phyloP scores from a whole-genome alignment of 2,329 filamentous ascomycete genomes.

The Phyllosticta citriasiana region DNA sequence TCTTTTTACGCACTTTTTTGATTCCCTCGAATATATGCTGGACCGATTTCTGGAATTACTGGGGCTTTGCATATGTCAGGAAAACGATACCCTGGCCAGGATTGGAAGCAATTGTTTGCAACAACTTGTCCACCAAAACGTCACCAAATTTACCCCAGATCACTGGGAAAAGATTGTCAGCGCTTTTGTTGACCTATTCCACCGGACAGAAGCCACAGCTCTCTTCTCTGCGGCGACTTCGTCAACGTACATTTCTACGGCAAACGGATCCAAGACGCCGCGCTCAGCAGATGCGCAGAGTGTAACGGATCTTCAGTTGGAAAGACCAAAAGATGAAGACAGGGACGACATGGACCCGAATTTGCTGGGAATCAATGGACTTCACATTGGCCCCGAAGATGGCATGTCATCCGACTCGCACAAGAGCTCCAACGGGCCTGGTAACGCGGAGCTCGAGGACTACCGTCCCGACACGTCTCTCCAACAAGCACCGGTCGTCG shows the following conservation, averaged over 20 bases:
- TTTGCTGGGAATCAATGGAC: constrained; percentile 36
- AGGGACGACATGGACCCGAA: constrained; percentile 22
- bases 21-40: constrained; percentile 92
- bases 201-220: constrained; percentile 86
- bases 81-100: constrained; percentile 95
- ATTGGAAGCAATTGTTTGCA: constrained; percentile 98
- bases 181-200: constrained; percentile 92
- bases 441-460: constrained; percentile 59
- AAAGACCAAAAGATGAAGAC: constrained; percentile 20
- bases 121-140: constrained; percentile 92
- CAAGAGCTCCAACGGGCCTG: constrained; percentile 25
- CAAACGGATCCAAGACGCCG: constrained; percentile 29
- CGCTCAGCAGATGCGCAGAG: constrained; percentile 18
- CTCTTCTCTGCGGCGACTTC: constrained; percentile 75
- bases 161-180: constrained; percentile 95
- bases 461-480: constrained; percentile 58
- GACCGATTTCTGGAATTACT: constrained; percentile 93
- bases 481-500: constrained; percentile 81
- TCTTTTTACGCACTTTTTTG: constrained; percentile 97
- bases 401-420: constrained; percentile 17
- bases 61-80: constrained; percentile 93
- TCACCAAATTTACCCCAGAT: constrained; percentile 73
- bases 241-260: constrained; percentile 33
- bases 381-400: constrained; percentile 24
- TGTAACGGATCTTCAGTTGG: constrained; percentile 25